Conservation (phyloP, 1,284 basidiomycete species). For the Grifola frondosa region DNA sequence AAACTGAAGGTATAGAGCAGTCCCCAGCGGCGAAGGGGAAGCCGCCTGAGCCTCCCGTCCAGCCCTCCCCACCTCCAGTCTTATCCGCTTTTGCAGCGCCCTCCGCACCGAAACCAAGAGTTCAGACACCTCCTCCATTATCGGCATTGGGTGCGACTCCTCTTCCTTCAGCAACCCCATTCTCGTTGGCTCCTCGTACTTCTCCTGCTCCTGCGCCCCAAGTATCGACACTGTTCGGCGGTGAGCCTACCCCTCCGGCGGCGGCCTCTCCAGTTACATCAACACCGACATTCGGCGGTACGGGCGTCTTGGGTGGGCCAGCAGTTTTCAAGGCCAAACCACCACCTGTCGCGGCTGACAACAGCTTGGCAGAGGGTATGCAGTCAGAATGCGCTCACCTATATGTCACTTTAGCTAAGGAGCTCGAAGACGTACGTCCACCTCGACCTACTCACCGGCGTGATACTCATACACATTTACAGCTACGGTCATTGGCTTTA, state of each 20-base stretch:
- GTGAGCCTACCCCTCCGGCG: not conserved
- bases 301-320: conserved; percentile 1
- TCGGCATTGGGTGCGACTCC: conserved; percentile 14
- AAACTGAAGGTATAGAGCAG: conserved; percentile 4
- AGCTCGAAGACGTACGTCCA: conserved; percentile 52
- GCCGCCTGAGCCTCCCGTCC: conserved; percentile 13
- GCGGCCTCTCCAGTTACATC: not conserved
- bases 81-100: conserved; percentile 6
- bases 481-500: conserved; percentile 46
- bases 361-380: conserved; percentile 51
- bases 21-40: conserved; percentile 10
- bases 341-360: not conserved
- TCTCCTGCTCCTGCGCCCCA: conserved; percentile 15
- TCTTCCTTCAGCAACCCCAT: conserved; percentile 18
- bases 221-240: conserved; percentile 6
- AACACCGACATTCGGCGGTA: not conserved
- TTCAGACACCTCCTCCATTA: conserved; percentile 42
- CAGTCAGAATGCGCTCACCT: conserved; percentile 57
- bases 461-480: conserved; percentile 4
- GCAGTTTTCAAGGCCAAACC: not conserved
- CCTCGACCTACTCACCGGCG: conserved; percentile 1
- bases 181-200: conserved; percentile 21
- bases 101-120: conserved; percentile 19
- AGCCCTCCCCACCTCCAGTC: not conserved
- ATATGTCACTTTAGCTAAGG: conserved; percentile 42